phyloP scores from a whole-genome alignment of 2,329 filamentous ascomycete species.

The Pseudopyrenochaeta lycopersici region DNA sequence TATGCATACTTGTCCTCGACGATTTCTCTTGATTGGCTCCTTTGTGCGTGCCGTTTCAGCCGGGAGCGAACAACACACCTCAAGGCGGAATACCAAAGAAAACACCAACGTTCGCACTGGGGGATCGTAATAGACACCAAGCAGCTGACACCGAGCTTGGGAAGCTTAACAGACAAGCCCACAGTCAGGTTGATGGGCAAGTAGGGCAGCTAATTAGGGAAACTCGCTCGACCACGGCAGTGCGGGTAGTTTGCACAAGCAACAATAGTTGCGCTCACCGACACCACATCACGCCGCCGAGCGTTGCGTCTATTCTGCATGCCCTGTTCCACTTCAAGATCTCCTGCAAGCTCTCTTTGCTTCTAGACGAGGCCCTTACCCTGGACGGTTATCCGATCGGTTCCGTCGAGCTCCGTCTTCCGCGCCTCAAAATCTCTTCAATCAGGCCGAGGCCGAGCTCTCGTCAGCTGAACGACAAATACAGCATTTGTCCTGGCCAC shows the following conservation, averaged over 20 bases:
- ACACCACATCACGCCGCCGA: slow-evolving; percentile 17
- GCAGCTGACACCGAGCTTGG: slow-evolving; percentile 3
- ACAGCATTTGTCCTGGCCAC: slow-evolving; percentile 1
- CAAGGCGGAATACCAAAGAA: not conserved
- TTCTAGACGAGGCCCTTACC: slow-evolving; percentile 2
- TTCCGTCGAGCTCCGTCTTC: slow-evolving; percentile 19
- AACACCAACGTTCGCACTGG: not conserved
- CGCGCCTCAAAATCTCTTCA: slow-evolving; percentile 11
- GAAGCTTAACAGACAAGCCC: slow-evolving; percentile 6
- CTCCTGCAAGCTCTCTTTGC: slow-evolving; percentile 13
- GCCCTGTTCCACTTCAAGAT: slow-evolving; percentile 17
- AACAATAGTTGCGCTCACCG: slow-evolving; percentile 14
- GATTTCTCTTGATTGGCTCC: slow-evolving; percentile 5
- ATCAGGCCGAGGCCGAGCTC: slow-evolving; percentile 21
- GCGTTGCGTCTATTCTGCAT: slow-evolving; percentile 20
- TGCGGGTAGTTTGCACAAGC: not conserved
- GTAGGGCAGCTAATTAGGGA: not conserved
- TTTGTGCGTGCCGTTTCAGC: slow-evolving; percentile 9
- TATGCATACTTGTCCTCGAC: not conserved
- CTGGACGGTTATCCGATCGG: slow-evolving; percentile 1
- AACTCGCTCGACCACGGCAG: not conserved
- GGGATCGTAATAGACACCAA: not conserved
- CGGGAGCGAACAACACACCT: not conserved
- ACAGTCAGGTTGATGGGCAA: not conserved
- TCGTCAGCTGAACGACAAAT: slow-evolving; percentile 19